Conservation (phyloP, 352 stramenopile genomes). For the Phytophthora meadii region DNA sequence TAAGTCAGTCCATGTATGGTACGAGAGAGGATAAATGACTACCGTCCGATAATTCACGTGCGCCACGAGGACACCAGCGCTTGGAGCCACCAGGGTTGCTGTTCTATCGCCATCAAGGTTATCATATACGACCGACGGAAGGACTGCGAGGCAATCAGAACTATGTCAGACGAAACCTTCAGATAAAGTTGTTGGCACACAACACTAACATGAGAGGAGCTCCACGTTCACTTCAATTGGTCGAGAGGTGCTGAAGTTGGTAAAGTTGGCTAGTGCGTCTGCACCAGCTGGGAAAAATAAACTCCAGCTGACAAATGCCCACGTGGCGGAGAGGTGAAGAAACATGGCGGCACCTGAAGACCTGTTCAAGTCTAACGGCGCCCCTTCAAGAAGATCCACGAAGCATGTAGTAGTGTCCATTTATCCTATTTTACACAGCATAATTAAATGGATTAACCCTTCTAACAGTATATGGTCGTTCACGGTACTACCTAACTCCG, state of each 20-base stretch:
- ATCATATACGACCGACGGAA: constrained; percentile 57
- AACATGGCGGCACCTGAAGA: constrained; percentile 2
- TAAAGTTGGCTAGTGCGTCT: constrained; percentile 11
- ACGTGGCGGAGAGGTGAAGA: constrained; percentile 12
- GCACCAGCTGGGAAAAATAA: background rate
- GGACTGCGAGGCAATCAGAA: constrained; percentile 33
- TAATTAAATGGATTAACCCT: too few relatives aligned
- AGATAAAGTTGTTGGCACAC: background rate
- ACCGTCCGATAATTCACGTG: constrained; percentile 65
- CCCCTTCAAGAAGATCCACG: too few relatives aligned
- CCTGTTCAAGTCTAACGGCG: background rate
- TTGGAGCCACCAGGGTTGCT: constrained; percentile 46
- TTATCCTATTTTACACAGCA: too few relatives aligned
- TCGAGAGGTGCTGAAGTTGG: constrained; percentile 22
- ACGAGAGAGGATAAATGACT: background rate
- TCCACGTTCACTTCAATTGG: constrained; percentile 26
- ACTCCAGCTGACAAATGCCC: constrained; percentile 12
- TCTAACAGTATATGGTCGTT: too few relatives aligned
- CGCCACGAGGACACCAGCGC: constrained; percentile 48
- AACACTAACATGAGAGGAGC: constrained; percentile 28
- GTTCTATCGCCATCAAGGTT: constrained; percentile 58
- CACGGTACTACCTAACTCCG: too few relatives aligned
- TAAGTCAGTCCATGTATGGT: background rate
- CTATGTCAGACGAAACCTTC: background rate
- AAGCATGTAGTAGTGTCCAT: too few relatives aligned